Base-by-base conservation (phyloP, 768 basidiomycete species). In the Mycena amicta region DNA sequence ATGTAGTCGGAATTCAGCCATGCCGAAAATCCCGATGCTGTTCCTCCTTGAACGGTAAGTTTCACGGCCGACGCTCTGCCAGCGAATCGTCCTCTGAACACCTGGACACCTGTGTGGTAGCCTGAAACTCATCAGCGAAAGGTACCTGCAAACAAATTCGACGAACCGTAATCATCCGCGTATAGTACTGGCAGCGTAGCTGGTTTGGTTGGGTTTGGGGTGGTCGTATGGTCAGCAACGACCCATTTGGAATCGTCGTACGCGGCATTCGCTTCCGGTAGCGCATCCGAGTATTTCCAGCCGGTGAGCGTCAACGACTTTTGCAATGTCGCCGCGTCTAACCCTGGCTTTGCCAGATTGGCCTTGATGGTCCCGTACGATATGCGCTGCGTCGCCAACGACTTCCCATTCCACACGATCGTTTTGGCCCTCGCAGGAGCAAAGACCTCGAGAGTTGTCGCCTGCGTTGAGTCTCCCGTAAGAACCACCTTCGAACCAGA, bases 161-260 rank as follows among this genome's bases (percentile, higher is more conserved):
- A 45, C 22, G 6, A 8, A 49, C 57, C 61, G 37, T 63, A 63
- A 27, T 63, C 61, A 39, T 63, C 61, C 16, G 57, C 57, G 30
- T 63, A 63, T 18, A 63, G 31, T 4, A 55, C 52, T 25, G 53
- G 47, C 30, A 55, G 61, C 5, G 61, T 59, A 16, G 25, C 16
- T 3, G 53, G 57, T 12, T 59, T 33, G 0, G 46, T 49, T 15
- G 61, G 61, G 40, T 63, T 63, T 5, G 61, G 57, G 8, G 53
- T 84, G 30, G 71, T 71, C 28, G 74, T 80, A 53, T 80, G 80
- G 64, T 83, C 74, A 6, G 82, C 84, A 41, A 69, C 60, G 20
- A 73, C 72, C 85, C 84, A 87, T 20, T 63, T 58, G 1, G 73
- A 68, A 62, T 87, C 86, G 41, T 78, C 76, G 63, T 78, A 87